These are phyloP conservation scores for Urochloa ruziziensis DNA, from an alignment of 176 grass and related monocot species.

Conservation along the genomic window DNA sequence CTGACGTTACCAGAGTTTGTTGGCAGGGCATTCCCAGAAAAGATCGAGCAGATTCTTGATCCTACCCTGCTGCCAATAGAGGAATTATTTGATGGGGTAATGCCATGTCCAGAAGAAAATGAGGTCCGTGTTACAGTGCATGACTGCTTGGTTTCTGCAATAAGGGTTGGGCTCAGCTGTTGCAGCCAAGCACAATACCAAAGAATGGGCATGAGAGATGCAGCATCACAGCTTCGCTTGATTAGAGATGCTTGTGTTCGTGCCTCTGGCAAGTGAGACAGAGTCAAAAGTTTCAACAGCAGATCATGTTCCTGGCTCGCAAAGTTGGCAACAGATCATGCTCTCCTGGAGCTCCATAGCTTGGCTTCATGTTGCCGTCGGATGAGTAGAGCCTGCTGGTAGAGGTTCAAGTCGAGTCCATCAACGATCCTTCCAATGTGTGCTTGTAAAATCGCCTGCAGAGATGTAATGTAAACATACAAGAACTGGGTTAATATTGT, in stretches of 20 bases:
- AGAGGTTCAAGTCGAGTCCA: neutral
- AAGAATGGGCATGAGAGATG: conserved; percentile 30
- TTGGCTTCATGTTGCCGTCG: no score
- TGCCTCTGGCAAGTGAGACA: neutral
- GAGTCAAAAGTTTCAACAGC: no score
- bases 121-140: neutral
- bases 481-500: no score
- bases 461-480: no score
- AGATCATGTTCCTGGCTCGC: no score
- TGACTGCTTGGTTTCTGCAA: conserved; percentile 21
- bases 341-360: no score
- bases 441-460: no score
- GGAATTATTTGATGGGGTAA: neutral
- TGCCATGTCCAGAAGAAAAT: neutral
- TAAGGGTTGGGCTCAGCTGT: conserved; percentile 17
- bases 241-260: conserved; percentile 23
- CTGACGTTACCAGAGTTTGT: conserved; percentile 23
- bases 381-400: neutral
- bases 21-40: conserved; percentile 12
- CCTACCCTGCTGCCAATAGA: neutral
- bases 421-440: no score
- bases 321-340: no score
- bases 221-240: neutral
- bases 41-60: conserved; percentile 29
- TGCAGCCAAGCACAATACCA: neutral